Base-by-base conservation (phyloP, 129 eudicot species). In the Glebionis coronaria region DNA sequence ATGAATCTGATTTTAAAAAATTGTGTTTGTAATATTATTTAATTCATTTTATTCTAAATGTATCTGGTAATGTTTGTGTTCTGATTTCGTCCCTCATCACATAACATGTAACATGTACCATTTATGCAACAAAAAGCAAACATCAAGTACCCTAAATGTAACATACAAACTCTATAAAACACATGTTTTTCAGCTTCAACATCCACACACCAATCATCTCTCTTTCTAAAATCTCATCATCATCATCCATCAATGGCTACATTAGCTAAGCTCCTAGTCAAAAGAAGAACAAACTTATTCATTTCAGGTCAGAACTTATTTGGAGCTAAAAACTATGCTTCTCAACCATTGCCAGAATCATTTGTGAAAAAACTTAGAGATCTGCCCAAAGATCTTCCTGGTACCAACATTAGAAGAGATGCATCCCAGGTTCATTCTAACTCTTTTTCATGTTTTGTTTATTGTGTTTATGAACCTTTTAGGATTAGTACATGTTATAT, bases 311-410 rank as follows among this genome's bases (percentile, higher is more conserved):
- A 54, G 29, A 35, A 55, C 57, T 20, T 78, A n/a, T 27, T 52
- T 73, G 79, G 75, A 69, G 70, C 82, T 40, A 78, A 61, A 70
- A 71, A 75, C 15, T 79, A 82, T 54, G 72, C 91, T 13, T 68
- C 87, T 13, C 74, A 85, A 57, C 78, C 88, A 16, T 21, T 80
- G 79, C 81, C 73, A 5, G 88, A 79, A 75, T 73, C 94, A 10
- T 80, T 84, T 68, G 91, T 70, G 35, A 87, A 81, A 64, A 82
- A 90, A 63, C 70, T 91, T 20, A 83, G 90, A 79, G 93, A 85
- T 87, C 87, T 87, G 70, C 95, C 97, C 15, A 84, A 79, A 57
- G 69, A 69, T 73, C 86, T 87, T 27, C 95, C 96, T 29, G 83
- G 87, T 2, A 88, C 97, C 23, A 83, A 85, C 69, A 91, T 91